Evolutionary conservation across 1,139 yeast species (phyloP), one percentile per base, ranked within the genome.

Genomic region (Kluyveromyces marxianus): DNA sequence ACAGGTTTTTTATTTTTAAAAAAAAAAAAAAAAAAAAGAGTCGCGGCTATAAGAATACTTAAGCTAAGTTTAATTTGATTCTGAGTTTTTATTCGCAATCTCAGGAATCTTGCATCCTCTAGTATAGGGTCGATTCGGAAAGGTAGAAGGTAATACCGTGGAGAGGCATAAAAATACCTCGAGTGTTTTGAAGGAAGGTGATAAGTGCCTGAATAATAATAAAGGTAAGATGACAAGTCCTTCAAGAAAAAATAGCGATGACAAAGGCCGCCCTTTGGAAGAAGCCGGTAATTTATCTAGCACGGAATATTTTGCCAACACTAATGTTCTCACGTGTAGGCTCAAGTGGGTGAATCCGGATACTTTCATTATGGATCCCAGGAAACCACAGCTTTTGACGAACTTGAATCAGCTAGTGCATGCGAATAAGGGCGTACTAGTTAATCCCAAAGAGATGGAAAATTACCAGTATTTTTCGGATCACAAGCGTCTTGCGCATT

Each of bases 381-480:
- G 37, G 32, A 48, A 50, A 34, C 35, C 50, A 29, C 39, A 35
- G 42, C 39, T 45, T 33, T 14, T 44, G 36, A 45, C 36, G 35
- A 47, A 44, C 28, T 33, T 52, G n/a, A 49, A 53, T 30, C 48
- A 46, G 29, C 34, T 49, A 6, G 45, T 48, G 7, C 51, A 51
- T 27, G 44, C 42, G 8, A 45, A 51, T 38, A 54, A 53, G 36
- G 65, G 63, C 10, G 37, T 37, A 14, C 38, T 54, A 2, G 51
- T 58, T 8, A 54, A 54, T 32, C 52, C 54, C 10, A 48, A 53
- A 10, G 48, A 50, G 30, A 55, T 60, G 41, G 66, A 62, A 46
- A 50, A 54, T 27, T 62, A 59, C 48, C 63, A 62, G 46, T 60
- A 54, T 42, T 46, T 59, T 24, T 43, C 54, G 2, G 63, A 62